phyloP scores from a whole-genome alignment of 2,329 filamentous ascomycete species.

The Lojkania enalia region DNA sequence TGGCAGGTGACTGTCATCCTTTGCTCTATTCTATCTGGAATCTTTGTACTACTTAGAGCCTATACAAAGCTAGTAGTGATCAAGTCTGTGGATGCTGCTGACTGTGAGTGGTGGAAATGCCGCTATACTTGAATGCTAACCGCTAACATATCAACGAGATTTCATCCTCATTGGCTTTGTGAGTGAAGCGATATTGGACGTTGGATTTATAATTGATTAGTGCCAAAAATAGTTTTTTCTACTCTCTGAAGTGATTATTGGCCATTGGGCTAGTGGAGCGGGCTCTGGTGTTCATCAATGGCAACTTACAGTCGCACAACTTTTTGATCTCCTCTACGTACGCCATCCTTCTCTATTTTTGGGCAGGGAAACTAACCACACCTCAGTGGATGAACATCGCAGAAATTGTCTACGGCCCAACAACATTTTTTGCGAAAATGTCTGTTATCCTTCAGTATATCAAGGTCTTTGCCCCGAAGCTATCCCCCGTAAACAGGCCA shows the following conservation, averaged over 20 bases:
- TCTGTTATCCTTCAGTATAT: constrained; percentile 34
- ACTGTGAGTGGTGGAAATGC: constrained; percentile 22
- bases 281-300: constrained; percentile 37
- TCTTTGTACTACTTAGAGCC: constrained; percentile 24
- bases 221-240: constrained; percentile 22
- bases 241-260: constrained; percentile 23
- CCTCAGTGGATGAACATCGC: constrained; percentile 28
- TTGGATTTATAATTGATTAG: neutral
- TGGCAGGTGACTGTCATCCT: constrained; percentile 24
- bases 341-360: neutral
- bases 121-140: neutral
- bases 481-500: constrained; percentile 17
- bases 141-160: constrained; percentile 17
- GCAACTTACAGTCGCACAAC: constrained; percentile 28
- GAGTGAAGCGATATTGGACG: neutral
- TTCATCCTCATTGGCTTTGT: constrained; percentile 30
- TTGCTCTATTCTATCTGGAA: constrained; percentile 24
- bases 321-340: constrained; percentile 33
- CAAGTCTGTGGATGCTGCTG: constrained; percentile 25
- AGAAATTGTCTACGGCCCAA: constrained; percentile 32
- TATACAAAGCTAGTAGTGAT: constrained; percentile 30
- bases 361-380: neutral
- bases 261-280: constrained; percentile 30
- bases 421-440: constrained; percentile 33
- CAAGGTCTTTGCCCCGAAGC: constrained; percentile 29